phyloP scores from a whole-genome alignment of 345 rosid species.

The Hibiscus syriacus region DNA sequence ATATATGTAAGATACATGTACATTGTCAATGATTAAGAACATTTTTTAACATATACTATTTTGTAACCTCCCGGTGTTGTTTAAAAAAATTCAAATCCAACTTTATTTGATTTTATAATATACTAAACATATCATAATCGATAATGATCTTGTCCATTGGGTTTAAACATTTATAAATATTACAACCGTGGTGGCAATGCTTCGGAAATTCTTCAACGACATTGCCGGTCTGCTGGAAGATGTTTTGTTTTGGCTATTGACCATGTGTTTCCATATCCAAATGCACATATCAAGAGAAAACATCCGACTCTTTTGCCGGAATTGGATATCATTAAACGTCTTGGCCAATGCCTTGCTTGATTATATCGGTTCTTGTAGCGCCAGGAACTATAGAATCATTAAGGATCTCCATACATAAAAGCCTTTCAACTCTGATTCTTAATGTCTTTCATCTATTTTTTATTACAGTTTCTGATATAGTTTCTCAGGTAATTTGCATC shows the following conservation, averaged over 20 bases:
- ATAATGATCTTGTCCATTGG: too few species aligned
- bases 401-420: neutral
- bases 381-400: conserved; percentile 7
- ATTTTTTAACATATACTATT: too few species aligned
- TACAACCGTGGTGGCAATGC: conserved; percentile 6
- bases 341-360: conserved; percentile 3
- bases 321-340: conserved; percentile 6
- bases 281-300: conserved; percentile 7
- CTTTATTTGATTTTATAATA: too few species aligned
- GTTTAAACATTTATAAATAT: neutral
- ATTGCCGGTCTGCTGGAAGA: conserved; percentile 3
- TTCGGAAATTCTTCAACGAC: conserved; percentile 8
- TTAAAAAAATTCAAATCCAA: too few species aligned
- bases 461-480: neutral
- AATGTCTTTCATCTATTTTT: neutral
- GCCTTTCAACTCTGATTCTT: conserved; percentile 11
- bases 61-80: too few species aligned
- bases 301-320: neutral
- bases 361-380: conserved; percentile 6
- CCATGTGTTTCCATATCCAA: conserved; percentile 17
- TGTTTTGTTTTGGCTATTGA: conserved; percentile 9
- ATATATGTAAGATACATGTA: too few species aligned
- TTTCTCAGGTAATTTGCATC: too few species aligned
- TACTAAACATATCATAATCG: too few species aligned
- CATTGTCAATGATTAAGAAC: too few species aligned